Percentiles rank a stretch among this genome's conserved stretches.
phyloP scores from a whole-genome alignment of 768 basidiomycete genomes.

The Collybiopsis confluens region DNA sequence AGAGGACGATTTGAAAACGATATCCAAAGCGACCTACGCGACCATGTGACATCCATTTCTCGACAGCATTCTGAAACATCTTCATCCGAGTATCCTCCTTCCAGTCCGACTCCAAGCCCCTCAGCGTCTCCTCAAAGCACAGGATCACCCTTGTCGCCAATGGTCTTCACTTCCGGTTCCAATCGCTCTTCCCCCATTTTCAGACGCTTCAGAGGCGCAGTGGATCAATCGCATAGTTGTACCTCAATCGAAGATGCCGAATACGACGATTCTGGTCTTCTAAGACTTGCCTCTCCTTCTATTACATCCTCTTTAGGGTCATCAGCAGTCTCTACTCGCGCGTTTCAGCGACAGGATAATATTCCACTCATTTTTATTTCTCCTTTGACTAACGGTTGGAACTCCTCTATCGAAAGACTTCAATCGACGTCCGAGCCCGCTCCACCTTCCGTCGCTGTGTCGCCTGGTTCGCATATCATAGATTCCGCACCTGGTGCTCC shows the following conservation, averaged over 20 bases:
- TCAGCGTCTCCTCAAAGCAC: neutral
- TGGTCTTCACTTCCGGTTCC: constrained; percentile 8
- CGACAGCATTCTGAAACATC: neutral
- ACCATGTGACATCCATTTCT: neutral
- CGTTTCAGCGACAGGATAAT: neutral
- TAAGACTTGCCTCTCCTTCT: constrained; percentile 13
- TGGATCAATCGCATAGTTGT: constrained; percentile 6
- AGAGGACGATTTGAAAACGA: no score
- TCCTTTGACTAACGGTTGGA: neutral
- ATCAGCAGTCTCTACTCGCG: constrained; percentile 60
- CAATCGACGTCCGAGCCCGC: constrained; percentile 12
- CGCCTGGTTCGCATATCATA: no score
- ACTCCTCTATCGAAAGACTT: constrained; percentile 1
- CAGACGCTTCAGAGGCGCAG: neutral
- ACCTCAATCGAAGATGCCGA: constrained; percentile 4
- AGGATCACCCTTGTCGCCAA: constrained; percentile 5
- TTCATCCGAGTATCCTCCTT: neutral
- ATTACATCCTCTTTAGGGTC: constrained; percentile 56
- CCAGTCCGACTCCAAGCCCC: neutral
- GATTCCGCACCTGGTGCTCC: neutral
- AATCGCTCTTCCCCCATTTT: constrained; percentile 6
- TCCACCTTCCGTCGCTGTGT: constrained; percentile 21
- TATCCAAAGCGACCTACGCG: no score
- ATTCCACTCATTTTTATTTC: neutral
- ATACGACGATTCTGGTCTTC: constrained; percentile 8